Evolutionary conservation across 2,329 filamentous ascomycete species (phyloP), one percentile per base, ranked within the genome.

Genomic region (Claviceps arundinis): DNA sequence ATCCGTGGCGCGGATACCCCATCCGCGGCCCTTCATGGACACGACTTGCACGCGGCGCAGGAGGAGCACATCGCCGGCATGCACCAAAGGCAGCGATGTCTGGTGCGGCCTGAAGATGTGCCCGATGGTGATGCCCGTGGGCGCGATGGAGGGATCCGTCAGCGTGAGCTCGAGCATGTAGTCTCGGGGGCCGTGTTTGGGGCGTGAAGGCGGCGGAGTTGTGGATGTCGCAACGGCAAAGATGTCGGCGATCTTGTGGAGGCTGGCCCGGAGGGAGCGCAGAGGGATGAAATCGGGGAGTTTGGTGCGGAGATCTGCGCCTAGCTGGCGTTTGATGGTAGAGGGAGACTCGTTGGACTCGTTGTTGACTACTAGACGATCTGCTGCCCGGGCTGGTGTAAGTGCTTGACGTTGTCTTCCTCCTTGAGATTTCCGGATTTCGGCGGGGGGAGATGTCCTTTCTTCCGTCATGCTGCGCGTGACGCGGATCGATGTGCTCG

Each of bases 21-120:
- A 81, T 1, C 75, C 79, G 50, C 74, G 74, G 46, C 70, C 70
- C 53, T 74, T 73, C 49, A 82, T 64, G 2, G 78, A 69, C 43
- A 74, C 68, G 14, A 81, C 75, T 30, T 71, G 70, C 56, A 84
- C 78, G 47, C 73, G 70, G 24, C 77, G 73, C 41, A 84, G 71
- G 37, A 84, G 68, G 37, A 84, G 69, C 2, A 77, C 72, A 58
- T 84, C 80, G 5, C 81, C 81, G 4, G 69, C 66, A 41, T 71
- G 69, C 9, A 83, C 72, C 3, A 72, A 61, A 1, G 81, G 81
- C 45, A 84, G 67, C 2, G 74, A 73, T 6, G 76, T 70, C 59
- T 74, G 75, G 60, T 84, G 77, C 11, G 77, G 74, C 14, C 80
- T 73, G 64, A 77, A 81, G 16, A 84, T 64, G 57, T 78, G 73